Base-by-base conservation (phyloP, 306 rosid genomes). In the Glycyrrhiza uralensis region DNA sequence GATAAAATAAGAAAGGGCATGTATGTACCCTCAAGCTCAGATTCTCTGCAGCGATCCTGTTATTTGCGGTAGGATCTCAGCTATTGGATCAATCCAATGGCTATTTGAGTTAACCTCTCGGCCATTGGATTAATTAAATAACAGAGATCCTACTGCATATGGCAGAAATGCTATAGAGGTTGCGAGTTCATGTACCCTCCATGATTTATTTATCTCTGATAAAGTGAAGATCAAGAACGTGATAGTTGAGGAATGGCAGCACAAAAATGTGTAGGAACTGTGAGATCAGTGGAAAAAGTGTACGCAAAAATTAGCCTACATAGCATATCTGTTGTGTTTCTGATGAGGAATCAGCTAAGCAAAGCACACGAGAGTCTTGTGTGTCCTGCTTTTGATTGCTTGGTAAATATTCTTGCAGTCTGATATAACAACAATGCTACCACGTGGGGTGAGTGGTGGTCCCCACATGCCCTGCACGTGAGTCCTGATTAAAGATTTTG, bases 381-480 rank as follows among this genome's bases (percentile, higher is more conserved):
- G 80, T 39, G 42, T 29, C 56, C 39, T 22, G n/a, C 15, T 44
- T 59, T 28, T n/a, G n/a, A n/a, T n/a, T n/a, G n/a, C n/a, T n/a
- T n/a, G n/a, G 28, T 28, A 52, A 41, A 20, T 24, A 46, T 36
- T 46, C 35, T 58, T 38, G 65, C 72, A 66, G 20, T 23, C 19
- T 50, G 35, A n/a, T n/a, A n/a, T n/a, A n/a, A n/a, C n/a, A 33
- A 65, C 11, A 20, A 55, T 58, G 18, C 20, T 13, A 45, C 50
- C 79, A 75, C 75, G 81, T 63, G 85, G 52, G 75, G 63, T n/a
- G 6, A 3, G 8, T 14, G 0, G 72, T 76, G 81, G 79, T 65
- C 81, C 77, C 58, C 58, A 23, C 7, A 14, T 57, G 47, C 11
- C 1, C 1, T 52, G 74, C 86, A 61, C 80, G 77, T 77, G 80